Conservation (phyloP, 2,329 filamentous ascomycete species). For the Ceratocystis diversiconidia region DNA sequence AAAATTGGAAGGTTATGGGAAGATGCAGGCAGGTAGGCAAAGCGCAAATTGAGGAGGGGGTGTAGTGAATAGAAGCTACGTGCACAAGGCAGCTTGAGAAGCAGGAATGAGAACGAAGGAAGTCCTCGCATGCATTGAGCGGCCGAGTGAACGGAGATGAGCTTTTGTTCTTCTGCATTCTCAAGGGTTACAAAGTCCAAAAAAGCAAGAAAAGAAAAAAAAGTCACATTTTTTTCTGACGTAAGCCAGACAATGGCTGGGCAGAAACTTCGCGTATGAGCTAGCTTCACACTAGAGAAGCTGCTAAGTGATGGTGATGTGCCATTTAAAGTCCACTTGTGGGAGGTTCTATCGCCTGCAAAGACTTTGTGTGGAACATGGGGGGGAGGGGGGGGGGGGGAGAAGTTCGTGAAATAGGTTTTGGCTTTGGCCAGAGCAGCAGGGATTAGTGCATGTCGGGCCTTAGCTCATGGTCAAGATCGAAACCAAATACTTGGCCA, state of each 20-base stretch:
- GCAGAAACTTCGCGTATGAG: neutral
- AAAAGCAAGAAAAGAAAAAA: neutral
- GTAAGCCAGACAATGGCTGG: neutral
- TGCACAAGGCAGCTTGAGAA: neutral
- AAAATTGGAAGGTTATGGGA: neutral
- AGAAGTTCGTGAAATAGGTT: neutral
- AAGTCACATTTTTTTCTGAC: neutral
- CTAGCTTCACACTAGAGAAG: neutral
- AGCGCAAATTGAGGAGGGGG: constrained; percentile 4
- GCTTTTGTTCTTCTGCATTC: neutral
- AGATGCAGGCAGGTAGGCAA: neutral
- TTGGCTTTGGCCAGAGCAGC: neutral
- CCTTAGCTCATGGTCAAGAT: neutral
- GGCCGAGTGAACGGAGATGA: constrained; percentile 7
- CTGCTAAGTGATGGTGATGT: neutral
- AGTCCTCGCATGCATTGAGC: constrained; percentile 5
- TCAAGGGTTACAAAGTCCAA: neutral
- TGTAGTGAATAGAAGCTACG: neutral
- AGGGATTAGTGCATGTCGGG: neutral
- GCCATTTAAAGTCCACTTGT: neutral
- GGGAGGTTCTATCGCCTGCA: neutral
- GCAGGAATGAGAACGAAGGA: constrained; percentile 1
- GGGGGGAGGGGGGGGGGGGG: neutral
- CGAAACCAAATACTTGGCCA: neutral
- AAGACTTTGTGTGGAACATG: constrained; percentile 5